phyloP scores from a whole-genome alignment of 495 filamentous ascomycete genomes.

The Penicillium simplicissimum region DNA sequence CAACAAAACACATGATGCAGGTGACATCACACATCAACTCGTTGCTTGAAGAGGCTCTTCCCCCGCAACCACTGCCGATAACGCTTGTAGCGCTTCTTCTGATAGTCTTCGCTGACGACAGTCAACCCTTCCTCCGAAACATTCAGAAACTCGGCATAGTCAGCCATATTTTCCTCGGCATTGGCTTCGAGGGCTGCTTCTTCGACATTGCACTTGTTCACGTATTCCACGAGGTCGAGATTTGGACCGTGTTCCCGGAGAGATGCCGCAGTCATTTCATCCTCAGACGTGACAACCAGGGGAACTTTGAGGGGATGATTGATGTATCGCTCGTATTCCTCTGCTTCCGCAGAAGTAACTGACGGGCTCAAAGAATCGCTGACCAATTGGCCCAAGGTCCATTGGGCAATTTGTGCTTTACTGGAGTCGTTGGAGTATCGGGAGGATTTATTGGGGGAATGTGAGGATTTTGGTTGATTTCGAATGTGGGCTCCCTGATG shows the following conservation, averaged over 20 bases:
- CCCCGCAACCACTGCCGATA: slow-evolving; percentile 92
- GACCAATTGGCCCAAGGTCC: slow-evolving; percentile 85
- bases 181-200: slow-evolving; percentile 35
- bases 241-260: slow-evolving; percentile 47
- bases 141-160: slow-evolving; percentile 73
- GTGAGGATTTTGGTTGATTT: slow-evolving; percentile 19
- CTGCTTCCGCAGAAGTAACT: slow-evolving; percentile 70
- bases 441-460: slow-evolving; percentile 30
- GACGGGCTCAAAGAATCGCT: slow-evolving; percentile 76
- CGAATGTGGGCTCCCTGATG: slow-evolving; percentile 45
- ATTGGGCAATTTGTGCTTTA: slow-evolving; percentile 73
- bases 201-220: slow-evolving; percentile 52
- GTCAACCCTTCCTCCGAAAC: slow-evolving; percentile 81
- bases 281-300: slow-evolving; percentile 76
- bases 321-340: slow-evolving; percentile 90
- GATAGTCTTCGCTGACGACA: slow-evolving; percentile 79
- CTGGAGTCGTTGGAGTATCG: slow-evolving; percentile 28
- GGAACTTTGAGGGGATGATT: slow-evolving; percentile 87
- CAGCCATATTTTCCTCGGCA: slow-evolving; percentile 67
- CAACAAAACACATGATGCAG: slow-evolving; percentile 6
- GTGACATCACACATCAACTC: slow-evolving; percentile 56
- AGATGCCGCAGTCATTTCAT: slow-evolving; percentile 47
- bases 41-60: slow-evolving; percentile 92
- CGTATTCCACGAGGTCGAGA: slow-evolving; percentile 73
- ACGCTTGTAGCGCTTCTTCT: slow-evolving; percentile 92